Conservation (phyloP, 176 grass and related monocot genomes). For the Tuctoria greenei region DNA sequence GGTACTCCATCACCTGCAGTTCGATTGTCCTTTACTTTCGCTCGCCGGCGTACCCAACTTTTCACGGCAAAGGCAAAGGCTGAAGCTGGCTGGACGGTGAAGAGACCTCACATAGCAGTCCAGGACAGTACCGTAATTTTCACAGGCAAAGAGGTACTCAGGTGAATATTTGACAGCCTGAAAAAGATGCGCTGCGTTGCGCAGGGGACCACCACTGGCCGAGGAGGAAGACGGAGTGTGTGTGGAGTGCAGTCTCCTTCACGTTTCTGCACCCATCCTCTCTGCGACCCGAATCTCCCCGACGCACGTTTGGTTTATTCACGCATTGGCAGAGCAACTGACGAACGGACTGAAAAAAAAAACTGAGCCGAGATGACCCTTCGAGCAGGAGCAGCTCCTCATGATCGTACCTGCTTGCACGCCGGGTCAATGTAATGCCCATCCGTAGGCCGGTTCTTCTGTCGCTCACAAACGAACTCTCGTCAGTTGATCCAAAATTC, state of each 20-base stretch:
- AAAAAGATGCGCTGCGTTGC: slow-evolving; percentile 22
- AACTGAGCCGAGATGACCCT: background rate
- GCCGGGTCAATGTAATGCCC: background rate
- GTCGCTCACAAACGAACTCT: background rate
- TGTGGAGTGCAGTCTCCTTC: slow-evolving; percentile 7
- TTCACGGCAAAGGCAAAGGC: slow-evolving; percentile 12
- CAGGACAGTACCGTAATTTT: background rate
- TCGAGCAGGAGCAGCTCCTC: background rate
- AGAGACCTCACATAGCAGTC: slow-evolving; percentile 23
- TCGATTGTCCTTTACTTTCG: background rate
- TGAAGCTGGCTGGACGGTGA: slow-evolving; percentile 1
- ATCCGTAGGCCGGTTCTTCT: background rate
- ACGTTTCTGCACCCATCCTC: background rate
- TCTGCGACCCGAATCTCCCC: slow-evolving; percentile 9
- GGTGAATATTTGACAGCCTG: background rate
- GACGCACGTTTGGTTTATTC: background rate
- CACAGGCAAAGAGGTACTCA: background rate
- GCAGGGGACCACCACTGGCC: background rate
- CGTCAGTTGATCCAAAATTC: background rate
- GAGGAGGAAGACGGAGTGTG: background rate
- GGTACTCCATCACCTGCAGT: background rate
- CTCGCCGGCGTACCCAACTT: slow-evolving; percentile 20
- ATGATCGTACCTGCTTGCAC: background rate
- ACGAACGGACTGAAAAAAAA: background rate
- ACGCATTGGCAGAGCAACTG: background rate